Percentiles rank a stretch among this genome's conserved stretches.
Evolutionary conservation across 1,284 basidiomycete genomes (phyloP).

Genomic region (Fomitopsis pinicola): DNA sequence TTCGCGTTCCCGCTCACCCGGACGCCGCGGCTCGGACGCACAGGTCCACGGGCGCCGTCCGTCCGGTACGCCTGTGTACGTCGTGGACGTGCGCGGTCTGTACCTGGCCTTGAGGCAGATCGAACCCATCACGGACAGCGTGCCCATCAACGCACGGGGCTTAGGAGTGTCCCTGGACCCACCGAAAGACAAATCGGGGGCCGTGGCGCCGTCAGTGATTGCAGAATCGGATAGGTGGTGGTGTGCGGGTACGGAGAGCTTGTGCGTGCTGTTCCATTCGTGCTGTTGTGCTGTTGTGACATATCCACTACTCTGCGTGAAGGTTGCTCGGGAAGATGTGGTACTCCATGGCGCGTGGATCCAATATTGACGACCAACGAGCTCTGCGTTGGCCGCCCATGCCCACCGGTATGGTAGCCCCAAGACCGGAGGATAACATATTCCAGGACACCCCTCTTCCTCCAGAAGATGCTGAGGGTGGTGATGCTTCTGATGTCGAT

Average conservation of each 20-base stretch:
- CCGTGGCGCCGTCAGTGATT: constrained; percentile 9
- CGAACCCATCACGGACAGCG: constrained; percentile 3
- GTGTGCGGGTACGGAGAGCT: constrained; percentile 33
- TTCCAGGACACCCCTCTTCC: not conserved
- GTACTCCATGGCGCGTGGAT: constrained; percentile 22
- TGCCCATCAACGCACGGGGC: constrained; percentile 13
- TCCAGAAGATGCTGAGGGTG: not conserved
- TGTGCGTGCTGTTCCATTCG: constrained; percentile 17
- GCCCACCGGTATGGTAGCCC: constrained; percentile 1
- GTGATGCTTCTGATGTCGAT: not conserved
- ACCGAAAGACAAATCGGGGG: constrained; percentile 5
- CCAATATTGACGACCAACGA: constrained; percentile 27
- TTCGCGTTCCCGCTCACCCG: constrained; percentile 24
- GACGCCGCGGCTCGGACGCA: constrained; percentile 4
- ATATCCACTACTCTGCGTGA: not conserved
- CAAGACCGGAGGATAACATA: not conserved
- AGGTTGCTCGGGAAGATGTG: constrained; percentile 25
- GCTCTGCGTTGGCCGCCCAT: constrained; percentile 8
- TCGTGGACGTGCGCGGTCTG: constrained; percentile 29
- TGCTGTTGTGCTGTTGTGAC: not conserved
- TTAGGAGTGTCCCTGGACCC: constrained; percentile 12
- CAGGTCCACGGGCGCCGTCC: constrained; percentile 9
- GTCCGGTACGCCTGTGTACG: constrained; percentile 13
- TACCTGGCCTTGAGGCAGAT: constrained; percentile 21
- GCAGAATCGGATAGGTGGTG: constrained; percentile 15